Evolutionary conservation across 2,329 filamentous ascomycete genomes (phyloP), one percentile per base, ranked within the genome.

Genomic region (Capronia coronata): DNA sequence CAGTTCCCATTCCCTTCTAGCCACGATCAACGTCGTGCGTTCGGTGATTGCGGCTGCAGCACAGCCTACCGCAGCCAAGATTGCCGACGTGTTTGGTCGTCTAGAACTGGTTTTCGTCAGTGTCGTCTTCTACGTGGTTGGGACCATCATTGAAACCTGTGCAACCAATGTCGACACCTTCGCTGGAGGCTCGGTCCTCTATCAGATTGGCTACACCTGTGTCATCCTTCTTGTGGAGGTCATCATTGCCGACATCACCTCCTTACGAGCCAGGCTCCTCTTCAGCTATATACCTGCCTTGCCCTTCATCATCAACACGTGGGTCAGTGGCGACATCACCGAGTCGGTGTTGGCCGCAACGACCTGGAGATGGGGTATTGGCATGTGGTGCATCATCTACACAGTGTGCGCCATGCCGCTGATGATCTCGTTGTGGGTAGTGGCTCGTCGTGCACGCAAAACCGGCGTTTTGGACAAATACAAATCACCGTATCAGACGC

Each of bases 321-420:
- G 80, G 80, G 71, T 83, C 11, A 77, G 76, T 52, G 80, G 80
- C 16, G 74, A 78, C 53, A 66, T 84, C 43, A 73, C 76, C 0
- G 61, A 64, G 0, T 70, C 75, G 0, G 76, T 82, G 0, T 60
- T 82, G 16, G 58, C 49, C 0, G 62, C 61, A 1, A 76, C 76
- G 0, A 73, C 68, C 1, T 84, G 80, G 80, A 66, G 73, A 50
- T 83, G 79, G 78, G 80, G 80, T 11, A 71, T 80, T 19, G 80
- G 79, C 55, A 83, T 83, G 78, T 83, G 77, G 71, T 72, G 71
- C 40, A 75, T 83, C 54, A 78, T 82, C 43, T 82, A 78, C 59
- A 75, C 79, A 8, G 67, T 78, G 6, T 75, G 74, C 48, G 71
- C 75, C 0, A 51, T 81, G 3, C 79, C 80, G 1, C 68, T 83